A percentile compares a stretch with the other conserved stretches of the same genome.
Conservation (phyloP, 768 basidiomycete genomes). For the Melanogaster broomeanus region DNA sequence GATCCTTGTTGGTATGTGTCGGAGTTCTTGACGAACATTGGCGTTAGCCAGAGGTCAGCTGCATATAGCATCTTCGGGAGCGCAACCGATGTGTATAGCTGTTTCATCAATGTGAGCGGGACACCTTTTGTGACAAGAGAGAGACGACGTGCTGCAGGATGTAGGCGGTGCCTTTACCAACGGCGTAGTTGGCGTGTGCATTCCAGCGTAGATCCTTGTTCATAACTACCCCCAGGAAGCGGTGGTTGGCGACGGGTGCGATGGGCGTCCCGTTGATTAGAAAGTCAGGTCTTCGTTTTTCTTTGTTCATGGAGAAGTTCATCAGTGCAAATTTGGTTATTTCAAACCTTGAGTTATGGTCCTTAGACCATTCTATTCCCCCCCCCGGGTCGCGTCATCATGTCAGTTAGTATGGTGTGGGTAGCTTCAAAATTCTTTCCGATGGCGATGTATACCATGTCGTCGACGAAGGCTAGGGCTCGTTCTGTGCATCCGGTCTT, state of each 20-base stretch:
- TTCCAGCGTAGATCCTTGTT: background rate
- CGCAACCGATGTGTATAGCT: background rate
- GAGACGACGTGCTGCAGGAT: background rate
- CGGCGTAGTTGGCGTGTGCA: background rate
- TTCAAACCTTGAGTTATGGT: background rate
- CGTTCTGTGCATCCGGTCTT: slow-evolving; percentile 18
- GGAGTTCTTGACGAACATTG: background rate
- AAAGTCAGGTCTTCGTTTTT: background rate
- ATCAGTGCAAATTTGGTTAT: background rate
- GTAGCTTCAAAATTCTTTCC: background rate
- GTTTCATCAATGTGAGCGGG: background rate
- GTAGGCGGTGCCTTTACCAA: background rate
- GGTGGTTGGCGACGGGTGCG: background rate
- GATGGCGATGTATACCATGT: background rate
- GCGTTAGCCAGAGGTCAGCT: slow-evolving; percentile 9
- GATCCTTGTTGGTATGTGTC: background rate
- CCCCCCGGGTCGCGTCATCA: background rate
- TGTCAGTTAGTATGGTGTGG: background rate
- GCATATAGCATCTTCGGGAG: slow-evolving; percentile 15
- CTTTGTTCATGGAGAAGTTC: background rate
- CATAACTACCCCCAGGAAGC: background rate
- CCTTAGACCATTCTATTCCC: background rate
- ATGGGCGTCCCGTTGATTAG: background rate
- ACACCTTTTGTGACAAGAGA: background rate
- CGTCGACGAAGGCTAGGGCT: slow-evolving; percentile 6